These are phyloP conservation scores for Pseudognaphalium luteoalbum DNA, from an alignment of 129 eudicot species.

Conservation along the genomic window DNA sequence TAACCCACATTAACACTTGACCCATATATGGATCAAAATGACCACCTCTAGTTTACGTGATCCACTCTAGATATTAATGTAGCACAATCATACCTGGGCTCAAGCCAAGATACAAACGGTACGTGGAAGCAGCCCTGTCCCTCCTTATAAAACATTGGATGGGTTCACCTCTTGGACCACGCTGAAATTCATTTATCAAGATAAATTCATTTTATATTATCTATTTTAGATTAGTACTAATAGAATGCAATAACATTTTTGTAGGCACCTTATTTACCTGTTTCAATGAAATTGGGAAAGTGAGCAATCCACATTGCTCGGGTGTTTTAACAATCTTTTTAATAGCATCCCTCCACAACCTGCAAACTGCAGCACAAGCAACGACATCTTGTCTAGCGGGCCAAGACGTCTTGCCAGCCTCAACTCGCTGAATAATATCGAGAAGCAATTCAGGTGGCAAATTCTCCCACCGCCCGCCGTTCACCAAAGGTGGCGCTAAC, in stretches of 20 bases:
- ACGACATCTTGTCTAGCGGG: conserved; percentile 63
- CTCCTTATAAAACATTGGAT: conserved; percentile 76
- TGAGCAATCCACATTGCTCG: conserved; percentile 70
- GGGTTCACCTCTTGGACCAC: conserved; percentile 68
- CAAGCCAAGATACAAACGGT: conserved; percentile 63
- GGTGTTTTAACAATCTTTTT: conserved; percentile 60
- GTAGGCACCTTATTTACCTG: conserved; percentile 39
- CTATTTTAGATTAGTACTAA: neutral
- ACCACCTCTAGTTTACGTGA: neutral
- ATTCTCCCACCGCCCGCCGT: conserved; percentile 53
- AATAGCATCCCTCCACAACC: conserved; percentile 56
- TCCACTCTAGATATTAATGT: neutral
- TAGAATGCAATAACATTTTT: neutral
- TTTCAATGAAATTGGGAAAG: conserved; percentile 68
- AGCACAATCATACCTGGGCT: conserved; percentile 49
- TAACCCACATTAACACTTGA: neutral
- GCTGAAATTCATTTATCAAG: conserved; percentile 31
- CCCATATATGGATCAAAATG: neutral
- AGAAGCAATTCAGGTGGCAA: conserved; percentile 63
- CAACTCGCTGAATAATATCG: conserved; percentile 55
- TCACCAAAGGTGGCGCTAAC: conserved; percentile 19
- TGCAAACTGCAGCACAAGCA: conserved; percentile 63
- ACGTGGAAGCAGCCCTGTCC: conserved; percentile 61
- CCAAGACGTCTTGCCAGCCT: conserved; percentile 53
- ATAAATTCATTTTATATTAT: neutral